Percentiles rank a stretch among this genome's conserved stretches.
Conservation (phyloP, 2,329 filamentous ascomycete species). For the Huntiella decipiens region DNA sequence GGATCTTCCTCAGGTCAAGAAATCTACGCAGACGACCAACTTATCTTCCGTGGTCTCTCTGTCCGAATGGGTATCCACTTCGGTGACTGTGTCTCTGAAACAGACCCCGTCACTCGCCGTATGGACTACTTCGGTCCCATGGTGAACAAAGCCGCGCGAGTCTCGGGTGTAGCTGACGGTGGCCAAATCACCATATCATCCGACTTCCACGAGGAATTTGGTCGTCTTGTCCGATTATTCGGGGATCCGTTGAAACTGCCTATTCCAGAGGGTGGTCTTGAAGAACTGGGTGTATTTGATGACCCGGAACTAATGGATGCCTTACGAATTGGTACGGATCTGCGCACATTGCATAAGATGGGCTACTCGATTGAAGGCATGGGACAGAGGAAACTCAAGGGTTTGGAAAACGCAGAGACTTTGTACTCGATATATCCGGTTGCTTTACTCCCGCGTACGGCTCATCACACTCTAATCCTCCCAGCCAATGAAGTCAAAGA, state of each 20-base stretch:
- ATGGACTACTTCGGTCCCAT: slow-evolving; percentile 99
- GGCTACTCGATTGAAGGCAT: slow-evolving; percentile 96
- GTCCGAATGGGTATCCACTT: slow-evolving; percentile 97
- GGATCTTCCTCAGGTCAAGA: slow-evolving; percentile 72
- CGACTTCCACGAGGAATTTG: slow-evolving; percentile 92
- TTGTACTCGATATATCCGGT: slow-evolving; percentile 94
- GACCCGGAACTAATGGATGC: slow-evolving; percentile 54
- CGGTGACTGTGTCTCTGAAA: slow-evolving; percentile 84
- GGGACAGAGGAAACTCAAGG: slow-evolving; percentile 87
- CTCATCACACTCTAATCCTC: slow-evolving; percentile 30
- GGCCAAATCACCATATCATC: slow-evolving; percentile 94
- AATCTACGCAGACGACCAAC: slow-evolving; percentile 60
- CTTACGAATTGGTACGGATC: slow-evolving; percentile 67
- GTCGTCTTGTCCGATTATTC: slow-evolving; percentile 73
- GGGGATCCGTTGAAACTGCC: slow-evolving; percentile 38
- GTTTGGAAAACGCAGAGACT: slow-evolving; percentile 88
- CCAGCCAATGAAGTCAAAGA: slow-evolving; percentile 17
- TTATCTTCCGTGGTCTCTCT: slow-evolving; percentile 86
- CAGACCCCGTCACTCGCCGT: slow-evolving; percentile 84
- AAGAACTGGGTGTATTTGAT: not conserved
- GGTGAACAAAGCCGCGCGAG: slow-evolving; percentile 92
- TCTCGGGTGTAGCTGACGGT: slow-evolving; percentile 84
- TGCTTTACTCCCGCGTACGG: slow-evolving; percentile 60
- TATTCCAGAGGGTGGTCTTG: not conserved
- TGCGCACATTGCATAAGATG: slow-evolving; percentile 70